Base-by-base conservation (phyloP, 805 yeast species). In the Lachancea meyersii region DNA sequence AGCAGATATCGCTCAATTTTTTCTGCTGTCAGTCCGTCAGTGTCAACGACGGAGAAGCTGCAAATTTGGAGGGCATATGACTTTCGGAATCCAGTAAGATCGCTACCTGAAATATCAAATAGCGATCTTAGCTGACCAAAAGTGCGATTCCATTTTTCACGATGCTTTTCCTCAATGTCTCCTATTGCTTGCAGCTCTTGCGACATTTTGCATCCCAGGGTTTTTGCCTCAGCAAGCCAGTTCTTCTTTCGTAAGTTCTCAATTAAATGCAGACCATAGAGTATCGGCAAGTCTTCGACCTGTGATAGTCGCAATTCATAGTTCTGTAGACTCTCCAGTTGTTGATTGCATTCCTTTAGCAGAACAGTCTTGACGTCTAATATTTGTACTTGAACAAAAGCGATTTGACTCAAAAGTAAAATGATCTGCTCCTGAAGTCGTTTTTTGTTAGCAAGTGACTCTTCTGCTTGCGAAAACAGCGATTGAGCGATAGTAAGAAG, bases 191-290 rank as follows among this genome's bases (percentile, higher is more conserved):
- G 77, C 45, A 81, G 65, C 41, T 75, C 79, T 50, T 80, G 88
- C 21, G 78, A 69, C 0, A 79, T 61, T 40, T 69, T 71, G 24
- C 53, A 38, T 1, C 57, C 49, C 14, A 55, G 45, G 10, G 39
- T 22, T 28, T 57, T 53, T n/a, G 64, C 41, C 28, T 61, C 51
- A 11, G 44, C 23, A 19, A 43, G 30, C 84, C 87, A 81, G 49
- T 75, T 76, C 36, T 66, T 63, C 50, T 82, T 75, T 39, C 86
- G 67, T 39, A 81, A 64, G 35, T 66, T 69, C 49, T 84, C 89
- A 36, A 83, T 70, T 2, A 82, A 48, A 59, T 77, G 73, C n/a
- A 82, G 65, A 1, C 93, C 93, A 57, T 83, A 82, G 1, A 83
- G 61, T 10, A 83, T 56, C 0, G 95, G 95, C 21, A 85, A 55